These are phyloP conservation scores for Annona cherimola DNA, from an alignment of 164 flowering plant species.

Conservation along the genomic window DNA sequence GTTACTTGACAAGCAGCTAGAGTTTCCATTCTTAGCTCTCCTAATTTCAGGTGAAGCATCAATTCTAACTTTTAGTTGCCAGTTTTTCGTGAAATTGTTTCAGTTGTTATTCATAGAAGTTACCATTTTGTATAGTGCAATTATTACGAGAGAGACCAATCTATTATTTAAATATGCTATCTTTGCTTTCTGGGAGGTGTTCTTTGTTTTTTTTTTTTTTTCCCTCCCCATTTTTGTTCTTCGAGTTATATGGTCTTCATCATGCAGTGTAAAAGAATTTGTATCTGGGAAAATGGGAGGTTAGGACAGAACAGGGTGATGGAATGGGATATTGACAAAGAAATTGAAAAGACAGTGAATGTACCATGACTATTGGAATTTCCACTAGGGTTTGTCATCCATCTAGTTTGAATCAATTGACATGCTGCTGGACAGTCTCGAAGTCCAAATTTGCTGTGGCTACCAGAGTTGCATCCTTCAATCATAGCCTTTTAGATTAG, in stretches of 20 bases:
- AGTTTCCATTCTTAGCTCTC: slow-evolving; percentile 87
- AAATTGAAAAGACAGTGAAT: neutral
- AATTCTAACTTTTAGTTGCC: neutral
- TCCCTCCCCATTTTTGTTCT: no score
- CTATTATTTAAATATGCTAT: neutral
- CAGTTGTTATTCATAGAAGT: neutral
- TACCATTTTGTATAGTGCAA: neutral
- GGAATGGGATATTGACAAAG: neutral
- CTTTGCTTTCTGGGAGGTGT: neutral
- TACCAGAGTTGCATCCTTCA: neutral
- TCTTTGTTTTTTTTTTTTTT: no score
- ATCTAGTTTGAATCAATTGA: neutral
- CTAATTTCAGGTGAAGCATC: slow-evolving; percentile 77
- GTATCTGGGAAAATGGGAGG: neutral
- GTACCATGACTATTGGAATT: neutral
- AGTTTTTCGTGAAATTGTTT: neutral
- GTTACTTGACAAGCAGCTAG: slow-evolving; percentile 58
- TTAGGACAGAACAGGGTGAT: neutral
- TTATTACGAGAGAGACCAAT: neutral
- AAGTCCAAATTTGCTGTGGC: neutral
- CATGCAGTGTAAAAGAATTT: neutral
- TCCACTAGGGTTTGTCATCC: neutral
- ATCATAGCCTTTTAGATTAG: neutral
- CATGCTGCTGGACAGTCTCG: neutral
- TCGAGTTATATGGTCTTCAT: neutral